phyloP scores from a whole-genome alignment of 2,329 filamentous ascomycete genomes.

The Penicillium sp. region DNA sequence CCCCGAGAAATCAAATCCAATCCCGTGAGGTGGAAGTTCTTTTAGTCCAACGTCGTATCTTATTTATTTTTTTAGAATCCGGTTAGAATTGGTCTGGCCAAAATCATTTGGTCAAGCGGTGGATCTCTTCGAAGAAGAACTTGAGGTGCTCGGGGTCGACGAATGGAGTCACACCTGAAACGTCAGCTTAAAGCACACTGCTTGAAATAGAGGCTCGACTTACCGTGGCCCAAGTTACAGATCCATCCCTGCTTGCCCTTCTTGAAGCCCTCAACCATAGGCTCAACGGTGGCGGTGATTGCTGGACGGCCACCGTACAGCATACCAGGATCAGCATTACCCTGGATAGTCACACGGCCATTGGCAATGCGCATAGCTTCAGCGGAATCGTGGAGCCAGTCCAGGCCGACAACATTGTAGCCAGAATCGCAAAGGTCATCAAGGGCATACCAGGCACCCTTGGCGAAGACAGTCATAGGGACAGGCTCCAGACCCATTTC shows the following conservation, averaged over 20 bases:
- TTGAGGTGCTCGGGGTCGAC: slow-evolving; percentile 91
- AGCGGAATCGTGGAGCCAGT: slow-evolving; percentile 90
- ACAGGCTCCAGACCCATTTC: slow-evolving; percentile 77
- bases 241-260: slow-evolving; percentile 92
- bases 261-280: slow-evolving; percentile 84
- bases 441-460: slow-evolving; percentile 94
- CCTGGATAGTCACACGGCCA: slow-evolving; percentile 80
- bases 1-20: slow-evolving; percentile 3
- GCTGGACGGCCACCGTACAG: slow-evolving; percentile 80
- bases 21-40: slow-evolving; percentile 2
- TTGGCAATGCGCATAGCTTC: slow-evolving; percentile 79
- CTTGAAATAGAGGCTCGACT: slow-evolving; percentile 31
- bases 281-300: slow-evolving; percentile 79
- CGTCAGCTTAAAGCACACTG: slow-evolving; percentile 20
- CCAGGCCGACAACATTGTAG: slow-evolving; percentile 90
- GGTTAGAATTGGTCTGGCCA: background rate
- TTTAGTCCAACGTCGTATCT: slow-evolving; percentile 14
- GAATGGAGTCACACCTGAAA: slow-evolving; percentile 81
- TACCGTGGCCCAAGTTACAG: slow-evolving; percentile 92
- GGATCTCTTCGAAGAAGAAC: slow-evolving; percentile 92
- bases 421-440: slow-evolving; percentile 83
- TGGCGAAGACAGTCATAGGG: slow-evolving; percentile 97
- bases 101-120: slow-evolving; percentile 53
- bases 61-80: background rate
- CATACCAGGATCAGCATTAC: slow-evolving; percentile 92